Base-by-base conservation (phyloP, 345 rosid genomes). In the Rhodomyrtus tomentosa region DNA sequence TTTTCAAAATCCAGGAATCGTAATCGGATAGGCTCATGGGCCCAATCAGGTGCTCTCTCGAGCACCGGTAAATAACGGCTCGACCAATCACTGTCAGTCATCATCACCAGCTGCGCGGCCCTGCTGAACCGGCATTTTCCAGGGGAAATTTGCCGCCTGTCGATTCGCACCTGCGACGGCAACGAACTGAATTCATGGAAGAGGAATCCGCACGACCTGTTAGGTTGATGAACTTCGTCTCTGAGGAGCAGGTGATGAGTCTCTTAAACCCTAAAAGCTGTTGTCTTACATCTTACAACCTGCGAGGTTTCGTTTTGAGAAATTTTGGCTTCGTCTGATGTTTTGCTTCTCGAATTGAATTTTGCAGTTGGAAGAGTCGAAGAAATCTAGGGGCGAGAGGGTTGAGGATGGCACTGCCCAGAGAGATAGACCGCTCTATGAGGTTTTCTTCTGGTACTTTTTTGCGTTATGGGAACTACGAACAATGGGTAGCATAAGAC, bases 381-480 rank as follows among this genome's bases (percentile, higher is more conserved):
- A 95, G 95, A 94, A 90, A 87, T 32, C 92, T 24, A 94, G 99
- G 87, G 98, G 99, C n/a, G 98, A 91, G 85, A 92, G 95, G 79
- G 92, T 95, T 74, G 99, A 95, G 76, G 99, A 95, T 86, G 99
- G 99, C 85, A 95, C 98, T 55, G 95, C 96, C 32, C 98, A 93
- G 90, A 92, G 99, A 86, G 99, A 95, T 80, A 91, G 98, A 53
- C 93, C 99, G 59, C 93, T 97, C 25, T 94, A 58, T 84, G 98
- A 96, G 96, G 98, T 95, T 86, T 6, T 29, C 48, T 68, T 32
- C 83, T n/a, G 7, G 24, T 51, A 5, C 56, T 5, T 9, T 12
- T 15, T 5, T 0, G 21, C 25, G 1, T 76, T n/a, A 68, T 24
- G 13, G 79, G 79, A 20, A 18, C 79, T 20, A 10, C 45, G 7